A percentile compares a stretch with the other conserved stretches of the same genome.
Conservation (phyloP, 2,329 filamentous ascomycete genomes). For the Lasiodiplodia gonubiensis region DNA sequence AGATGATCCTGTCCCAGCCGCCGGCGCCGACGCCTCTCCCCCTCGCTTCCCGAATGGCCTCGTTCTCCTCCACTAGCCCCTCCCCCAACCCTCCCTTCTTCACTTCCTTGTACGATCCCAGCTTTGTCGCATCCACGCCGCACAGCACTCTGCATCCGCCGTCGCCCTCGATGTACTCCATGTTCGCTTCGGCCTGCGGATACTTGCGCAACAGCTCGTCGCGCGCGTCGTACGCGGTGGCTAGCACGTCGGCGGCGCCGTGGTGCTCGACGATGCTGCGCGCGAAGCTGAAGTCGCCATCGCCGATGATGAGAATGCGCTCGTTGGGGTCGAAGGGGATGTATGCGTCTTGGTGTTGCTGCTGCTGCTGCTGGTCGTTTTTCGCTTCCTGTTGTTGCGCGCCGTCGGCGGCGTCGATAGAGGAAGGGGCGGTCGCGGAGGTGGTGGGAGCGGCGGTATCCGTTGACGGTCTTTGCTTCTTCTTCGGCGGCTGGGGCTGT, state of each 20-base stretch:
- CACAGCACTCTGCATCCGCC: constrained; percentile 39
- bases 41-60: constrained; percentile 29
- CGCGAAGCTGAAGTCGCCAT: constrained; percentile 82
- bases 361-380: constrained; percentile 17
- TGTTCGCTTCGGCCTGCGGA: constrained; percentile 69
- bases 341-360: constrained; percentile 42
- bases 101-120: constrained; percentile 54
- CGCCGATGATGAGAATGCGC: constrained; percentile 76
- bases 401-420: constrained; percentile 29
- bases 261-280: constrained; percentile 70
- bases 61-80: neutral
- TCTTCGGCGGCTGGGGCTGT: constrained; percentile 7
- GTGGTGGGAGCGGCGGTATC: neutral
- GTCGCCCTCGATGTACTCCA: constrained; percentile 58
- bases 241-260: constrained; percentile 68
- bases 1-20: constrained; percentile 78
- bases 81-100: constrained; percentile 46
- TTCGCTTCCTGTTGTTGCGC: neutral
- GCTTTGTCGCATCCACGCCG: constrained; percentile 59
- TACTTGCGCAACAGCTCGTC: constrained; percentile 73
- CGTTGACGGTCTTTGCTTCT: neutral
- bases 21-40: constrained; percentile 36
- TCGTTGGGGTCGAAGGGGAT: constrained; percentile 73
- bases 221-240: constrained; percentile 69
- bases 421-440: neutral